Evolutionary conservation across 73 alveolate genomes (phyloP), one percentile per base, ranked within the genome.

Genomic region (Uronychia binucleata): DNA sequence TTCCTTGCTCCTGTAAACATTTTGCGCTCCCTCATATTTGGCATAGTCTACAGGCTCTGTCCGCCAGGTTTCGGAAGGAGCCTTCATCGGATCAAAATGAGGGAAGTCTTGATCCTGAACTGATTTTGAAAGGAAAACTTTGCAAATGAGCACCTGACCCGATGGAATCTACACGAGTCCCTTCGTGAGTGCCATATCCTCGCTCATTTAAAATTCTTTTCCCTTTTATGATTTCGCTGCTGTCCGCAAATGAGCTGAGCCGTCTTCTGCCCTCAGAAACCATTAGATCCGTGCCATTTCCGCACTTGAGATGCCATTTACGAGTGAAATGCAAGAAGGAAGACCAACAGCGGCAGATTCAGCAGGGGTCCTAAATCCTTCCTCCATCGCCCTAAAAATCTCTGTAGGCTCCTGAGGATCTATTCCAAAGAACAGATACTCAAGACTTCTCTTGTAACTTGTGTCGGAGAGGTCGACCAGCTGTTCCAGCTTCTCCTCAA

Each of bases 351-450:
- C 81, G 58, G 80, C 46, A 75, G 89, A 93, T 59, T 94, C 98
- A 28, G 75, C 31, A 29, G 88, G 91, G 30, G 95, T 35, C 59
- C 95, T 67, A 75, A 94, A 94, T 13, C 98, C 98, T 80, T 94
- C 97, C 57, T 90, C 97, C 85, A 94, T 93, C 25, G 94, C 96
- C 58, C 93, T 80, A 57, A 85, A 89, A 1, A 94, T 86, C 76
- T 94, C 98, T 0, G 82, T 58, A 1, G 94, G 94, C 34, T 79
- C 75, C n/a, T 88, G 82, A 0, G 97, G 96, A 86, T 94, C 97
- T n/a, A 86, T 83, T 0, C 97, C 96, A 81, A 91, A 94, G 83
- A 94, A 94, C 30, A 94, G 74, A 80, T 94, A 94, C 81, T 94
- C 98, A 27, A 94, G 74, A 31, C 89, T 82, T 46, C 92, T 81